Evolutionary conservation across 495 filamentous ascomycete species (phyloP), one percentile per base, ranked within the genome.

Genomic region (Rhizodiscina lignyota): DNA sequence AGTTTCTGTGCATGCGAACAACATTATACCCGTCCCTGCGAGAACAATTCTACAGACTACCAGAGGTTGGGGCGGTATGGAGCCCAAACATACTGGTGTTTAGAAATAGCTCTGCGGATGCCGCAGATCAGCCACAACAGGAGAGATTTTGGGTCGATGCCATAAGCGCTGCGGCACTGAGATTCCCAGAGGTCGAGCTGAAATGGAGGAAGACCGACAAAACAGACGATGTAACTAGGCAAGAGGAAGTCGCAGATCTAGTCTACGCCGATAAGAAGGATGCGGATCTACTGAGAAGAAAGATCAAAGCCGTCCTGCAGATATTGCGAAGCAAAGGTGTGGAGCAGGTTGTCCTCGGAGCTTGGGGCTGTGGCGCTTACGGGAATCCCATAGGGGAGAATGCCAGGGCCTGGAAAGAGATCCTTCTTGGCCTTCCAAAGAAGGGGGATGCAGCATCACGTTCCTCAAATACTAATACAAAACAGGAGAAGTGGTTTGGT

Each of bases 311-410:
- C 24, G 55, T 59, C n/a, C 18, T 59, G 43, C 39, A 54, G 21
- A 54, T 59, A 18, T 38, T 41, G 11, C 29, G 36, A 8, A 5
- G 4, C 12, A 43, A 44, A 27, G 50, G 52, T 4, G 40, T 31
- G 8, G 48, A 47, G 37, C 45, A 43, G 37, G 19, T 59, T 12
- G 53, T 58, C 13, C 44, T 58, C n/a, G 54, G 56, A 5, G 54
- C 56, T 10, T 58, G 52, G 49, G 56, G 56, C 4, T 56, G 52
- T 36, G 56, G 56, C 4, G 48, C 54, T 3, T 54, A 52, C 40
- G 53, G 52, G 31, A 58, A 60, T 35, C 54, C 54, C n/a, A 45
- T 50, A 10, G 39, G 32, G 16, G 50, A 58, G 27, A 38, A 54
- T 30, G 56, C 56, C 16, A 38, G 39, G 38, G 34, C 39, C 15